These are phyloP conservation scores for Leccinum sublutescens DNA, from an alignment of 768 basidiomycete species.

Conservation along the genomic window DNA sequence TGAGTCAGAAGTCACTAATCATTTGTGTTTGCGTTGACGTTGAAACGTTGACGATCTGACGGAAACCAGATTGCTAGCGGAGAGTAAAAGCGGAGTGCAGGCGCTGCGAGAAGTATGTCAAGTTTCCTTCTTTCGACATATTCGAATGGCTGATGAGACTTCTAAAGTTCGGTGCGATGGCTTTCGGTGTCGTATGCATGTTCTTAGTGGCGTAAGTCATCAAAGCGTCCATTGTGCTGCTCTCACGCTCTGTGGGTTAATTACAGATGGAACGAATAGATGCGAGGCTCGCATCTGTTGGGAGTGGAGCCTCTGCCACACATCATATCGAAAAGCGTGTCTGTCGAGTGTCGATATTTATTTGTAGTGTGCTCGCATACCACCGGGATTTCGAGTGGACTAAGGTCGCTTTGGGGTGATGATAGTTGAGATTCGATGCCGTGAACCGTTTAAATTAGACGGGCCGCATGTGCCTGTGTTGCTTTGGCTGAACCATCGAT, in stretches of 20 bases:
- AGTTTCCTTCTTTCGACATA: conserved; percentile 10
- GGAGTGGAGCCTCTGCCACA: conserved; percentile 2
- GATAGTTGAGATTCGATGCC: conserved; percentile 19
- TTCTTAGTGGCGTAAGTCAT: conserved; percentile 82
- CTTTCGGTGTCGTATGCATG: conserved; percentile 89
- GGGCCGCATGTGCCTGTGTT: conserved; percentile 13
- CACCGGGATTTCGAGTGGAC: neutral
- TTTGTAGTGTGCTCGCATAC: conserved; percentile 9
- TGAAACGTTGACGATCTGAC: conserved; percentile 7
- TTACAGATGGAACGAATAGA: conserved; percentile 77
- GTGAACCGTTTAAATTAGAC: conserved; percentile 30
- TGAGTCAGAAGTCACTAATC: conserved; percentile 41
- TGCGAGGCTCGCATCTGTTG: conserved; percentile 12
- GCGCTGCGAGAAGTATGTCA: conserved; percentile 78
- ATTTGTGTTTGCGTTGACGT: neutral
- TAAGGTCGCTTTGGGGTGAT: conserved; percentile 1
- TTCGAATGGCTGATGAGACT: conserved; percentile 19
- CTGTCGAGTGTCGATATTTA: neutral
- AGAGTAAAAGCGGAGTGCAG: conserved; percentile 85
- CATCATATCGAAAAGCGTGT: neutral
- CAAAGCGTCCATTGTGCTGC: conserved; percentile 10
- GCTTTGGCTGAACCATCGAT: conserved; percentile 1
- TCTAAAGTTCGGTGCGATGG: conserved; percentile 85
- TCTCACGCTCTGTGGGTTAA: conserved; percentile 21
- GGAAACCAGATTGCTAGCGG: conserved; percentile 65